Percentiles rank a stretch among this genome's conserved stretches.
These are phyloP conservation scores for Hyphodiscus sp. DNA, from an alignment of 2,329 filamentous ascomycete genomes.

Conservation along the genomic window DNA sequence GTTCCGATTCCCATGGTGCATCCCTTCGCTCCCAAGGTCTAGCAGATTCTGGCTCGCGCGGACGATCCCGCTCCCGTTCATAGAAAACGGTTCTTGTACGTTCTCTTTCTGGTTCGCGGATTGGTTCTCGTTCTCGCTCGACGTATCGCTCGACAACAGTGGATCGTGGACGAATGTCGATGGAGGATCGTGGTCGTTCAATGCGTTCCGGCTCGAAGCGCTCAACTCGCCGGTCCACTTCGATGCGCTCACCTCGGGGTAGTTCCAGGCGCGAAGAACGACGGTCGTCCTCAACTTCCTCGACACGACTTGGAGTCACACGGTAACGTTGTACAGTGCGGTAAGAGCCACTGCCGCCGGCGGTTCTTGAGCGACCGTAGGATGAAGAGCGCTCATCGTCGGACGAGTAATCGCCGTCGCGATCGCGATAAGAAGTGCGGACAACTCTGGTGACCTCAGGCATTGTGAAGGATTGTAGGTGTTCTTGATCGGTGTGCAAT, in stretches of 20 bases:
- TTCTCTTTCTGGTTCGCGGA: conserved; percentile 32
- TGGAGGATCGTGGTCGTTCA: conserved; percentile 24
- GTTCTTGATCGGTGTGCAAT: not conserved
- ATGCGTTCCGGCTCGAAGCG: conserved; percentile 14
- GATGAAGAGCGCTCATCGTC: conserved; percentile 24
- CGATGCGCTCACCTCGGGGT: conserved; percentile 24
- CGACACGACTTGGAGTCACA: conserved; percentile 24
- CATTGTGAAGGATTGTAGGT: conserved; percentile 10
- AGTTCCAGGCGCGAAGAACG: conserved; percentile 18
- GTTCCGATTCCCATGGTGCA: conserved; percentile 24
- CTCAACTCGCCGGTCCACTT: conserved; percentile 28
- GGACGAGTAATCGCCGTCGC: conserved; percentile 26
- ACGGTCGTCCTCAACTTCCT: conserved; percentile 25
- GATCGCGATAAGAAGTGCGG: conserved; percentile 19
- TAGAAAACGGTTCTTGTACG: conserved; percentile 32
- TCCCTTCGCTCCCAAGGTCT: conserved; percentile 31
- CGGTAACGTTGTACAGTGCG: conserved; percentile 30
- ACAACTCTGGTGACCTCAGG: conserved; percentile 21
- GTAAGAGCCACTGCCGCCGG: conserved; percentile 17
- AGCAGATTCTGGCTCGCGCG: conserved; percentile 27
- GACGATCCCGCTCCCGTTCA: conserved; percentile 41
- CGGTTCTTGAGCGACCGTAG: conserved; percentile 15
- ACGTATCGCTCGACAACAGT: conserved; percentile 18
- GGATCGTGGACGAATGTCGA: conserved; percentile 21
- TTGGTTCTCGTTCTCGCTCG: conserved; percentile 18